Conservation (phyloP, 352 stramenopile genomes). For the Phytophthora idaei region DNA sequence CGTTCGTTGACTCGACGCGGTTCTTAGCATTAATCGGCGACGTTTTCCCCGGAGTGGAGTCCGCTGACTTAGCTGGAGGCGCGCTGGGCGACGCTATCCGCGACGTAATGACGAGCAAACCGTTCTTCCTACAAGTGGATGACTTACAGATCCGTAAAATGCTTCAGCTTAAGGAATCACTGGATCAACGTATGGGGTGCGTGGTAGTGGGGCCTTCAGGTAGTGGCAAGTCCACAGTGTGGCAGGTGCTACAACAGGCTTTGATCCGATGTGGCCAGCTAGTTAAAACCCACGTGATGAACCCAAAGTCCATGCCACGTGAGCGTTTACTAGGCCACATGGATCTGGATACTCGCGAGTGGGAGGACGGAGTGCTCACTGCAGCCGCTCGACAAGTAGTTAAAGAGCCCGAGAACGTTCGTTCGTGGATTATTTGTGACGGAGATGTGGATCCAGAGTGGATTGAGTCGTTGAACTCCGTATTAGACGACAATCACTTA, state of each 20-base stretch:
- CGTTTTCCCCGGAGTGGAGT: slow-evolving; percentile 92
- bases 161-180: slow-evolving; percentile 95
- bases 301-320: slow-evolving; percentile 95
- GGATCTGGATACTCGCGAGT: slow-evolving; percentile 95
- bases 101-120: slow-evolving; percentile 90
- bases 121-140: slow-evolving; percentile 88
- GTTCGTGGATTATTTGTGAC: slow-evolving; percentile 96
- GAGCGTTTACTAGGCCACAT: slow-evolving; percentile 93
- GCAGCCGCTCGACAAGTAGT: slow-evolving; percentile 91
- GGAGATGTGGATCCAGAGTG: slow-evolving; percentile 96
- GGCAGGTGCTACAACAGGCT: slow-evolving; percentile 91
- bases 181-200: slow-evolving; percentile 95
- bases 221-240: slow-evolving; percentile 95
- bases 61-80: slow-evolving; percentile 79
- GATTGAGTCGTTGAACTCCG: slow-evolving; percentile 97
- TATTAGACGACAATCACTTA: slow-evolving; percentile 96
- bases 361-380: slow-evolving; percentile 95
- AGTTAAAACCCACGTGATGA: slow-evolving; percentile 96
- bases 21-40: slow-evolving; percentile 94
- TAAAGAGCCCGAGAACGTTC: slow-evolving; percentile 88
- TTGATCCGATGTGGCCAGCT: slow-evolving; percentile 82
- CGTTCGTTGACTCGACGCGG: slow-evolving; percentile 87
- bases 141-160: slow-evolving; percentile 95
- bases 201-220: slow-evolving; percentile 94
- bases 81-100: slow-evolving; percentile 87